Evolutionary conservation across 495 filamentous ascomycete genomes (phyloP).

Genomic region (Neurospora discreta): DNA sequence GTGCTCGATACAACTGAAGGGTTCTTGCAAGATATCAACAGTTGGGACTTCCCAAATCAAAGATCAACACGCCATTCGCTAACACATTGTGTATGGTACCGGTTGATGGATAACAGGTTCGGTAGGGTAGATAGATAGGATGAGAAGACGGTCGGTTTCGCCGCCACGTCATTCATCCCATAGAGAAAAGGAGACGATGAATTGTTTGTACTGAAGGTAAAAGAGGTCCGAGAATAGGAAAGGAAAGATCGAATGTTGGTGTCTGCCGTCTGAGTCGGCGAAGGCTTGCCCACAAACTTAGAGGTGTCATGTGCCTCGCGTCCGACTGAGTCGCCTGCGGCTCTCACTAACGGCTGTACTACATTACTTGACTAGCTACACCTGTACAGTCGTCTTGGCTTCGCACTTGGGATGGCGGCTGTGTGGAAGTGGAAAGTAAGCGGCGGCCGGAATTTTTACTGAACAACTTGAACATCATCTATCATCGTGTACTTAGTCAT

Average conservation of each 20-base stretch:
- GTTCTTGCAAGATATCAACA: not conserved
- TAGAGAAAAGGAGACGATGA: not conserved
- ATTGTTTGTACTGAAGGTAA: not conserved
- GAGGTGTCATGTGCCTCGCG: not conserved
- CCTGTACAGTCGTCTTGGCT: not conserved
- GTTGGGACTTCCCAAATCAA: not conserved
- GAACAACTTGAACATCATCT: no score
- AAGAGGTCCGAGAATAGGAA: not conserved
- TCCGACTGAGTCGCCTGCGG: not conserved
- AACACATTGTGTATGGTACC: not conserved
- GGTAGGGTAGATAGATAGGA: not conserved
- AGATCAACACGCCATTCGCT: not conserved
- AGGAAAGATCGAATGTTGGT: not conserved
- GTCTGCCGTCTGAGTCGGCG: not conserved
- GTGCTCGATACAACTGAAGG: not conserved
- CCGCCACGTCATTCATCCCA: not conserved
- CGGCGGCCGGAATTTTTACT: no score
- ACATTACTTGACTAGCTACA: no score
- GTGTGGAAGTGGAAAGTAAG: no score
- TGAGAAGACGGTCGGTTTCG: not conserved
- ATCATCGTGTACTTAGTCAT: no score
- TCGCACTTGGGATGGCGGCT: no score
- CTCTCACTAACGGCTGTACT: not conserved
- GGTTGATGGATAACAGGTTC: not conserved
- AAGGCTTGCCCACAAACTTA: not conserved